Base-by-base conservation (phyloP, 2,329 filamentous ascomycete species). In the Alternaria rosae region DNA sequence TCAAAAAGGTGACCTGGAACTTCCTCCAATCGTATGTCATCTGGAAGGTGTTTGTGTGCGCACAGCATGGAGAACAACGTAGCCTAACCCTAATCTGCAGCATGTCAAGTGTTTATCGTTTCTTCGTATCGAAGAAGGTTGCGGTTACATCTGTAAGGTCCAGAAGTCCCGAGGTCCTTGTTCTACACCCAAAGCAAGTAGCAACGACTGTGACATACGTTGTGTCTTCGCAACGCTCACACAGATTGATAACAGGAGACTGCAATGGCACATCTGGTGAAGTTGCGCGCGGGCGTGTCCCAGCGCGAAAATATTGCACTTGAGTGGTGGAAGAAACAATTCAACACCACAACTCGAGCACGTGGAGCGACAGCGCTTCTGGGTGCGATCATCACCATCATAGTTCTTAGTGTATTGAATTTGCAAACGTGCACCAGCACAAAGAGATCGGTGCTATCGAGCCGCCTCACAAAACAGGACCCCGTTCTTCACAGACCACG, bases 1-100 rank as follows among this genome's bases (percentile, higher is more conserved):
- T 68, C 61, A 57, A 48, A 50, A 44, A 52, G 25, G 44, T 54
- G 47, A 47, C 42, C 47, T 28, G 47, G 25, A 32, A 32, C 50
- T 25, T 58, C 47, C 52, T 63, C 58, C 50, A 62, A 54, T 62
- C 3, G 47, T 42, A 17, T 25, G 15, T 38, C 15, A 21, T n/a
- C 8, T 32, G 8, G 23, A 8, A 20, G 9, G 26, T 12, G n/a
- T 9, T 41, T 6, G 35, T 6, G 35, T 42, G 51, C 11, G 26
- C 25, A 17, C n/a, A 25, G 12, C 13, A 17, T 47, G 7, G 28
- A 10, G 12, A 23, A 4, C 30, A 41, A 15, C 17, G 20, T 17
- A 12, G 6, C 2, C 25, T 55, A 20, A 42, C 41, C 13, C 23
- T 17, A 20, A 20, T 41, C 17, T 43, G n/a, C 25, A n/a, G 21